Conservation (phyloP, 2,329 filamentous ascomycete species). For the Arthrobotrys sphaeroides region DNA sequence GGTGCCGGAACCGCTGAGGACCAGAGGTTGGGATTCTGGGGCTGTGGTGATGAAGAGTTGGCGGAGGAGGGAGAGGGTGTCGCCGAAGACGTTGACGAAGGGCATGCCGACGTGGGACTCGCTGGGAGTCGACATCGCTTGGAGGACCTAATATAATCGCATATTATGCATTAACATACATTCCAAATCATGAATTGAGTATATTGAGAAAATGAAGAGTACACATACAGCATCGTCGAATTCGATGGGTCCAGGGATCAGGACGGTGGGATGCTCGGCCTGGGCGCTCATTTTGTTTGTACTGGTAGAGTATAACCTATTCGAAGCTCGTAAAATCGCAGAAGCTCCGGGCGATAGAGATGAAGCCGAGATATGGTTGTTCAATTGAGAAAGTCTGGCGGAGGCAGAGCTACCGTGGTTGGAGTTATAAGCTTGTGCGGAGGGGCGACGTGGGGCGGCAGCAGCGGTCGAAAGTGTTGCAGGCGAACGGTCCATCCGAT, state of each 20-base stretch:
- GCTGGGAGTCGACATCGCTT: conserved; percentile 64
- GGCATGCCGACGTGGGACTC: conserved; percentile 91
- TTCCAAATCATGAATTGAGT: background rate
- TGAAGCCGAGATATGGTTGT: conserved; percentile 3
- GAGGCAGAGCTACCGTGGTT: background rate
- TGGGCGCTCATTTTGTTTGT: conserved; percentile 64
- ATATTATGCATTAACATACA: background rate
- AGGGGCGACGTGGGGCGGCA: conserved; percentile 19
- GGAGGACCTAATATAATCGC: conserved; percentile 23
- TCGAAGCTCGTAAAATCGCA: background rate
- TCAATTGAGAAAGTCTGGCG: conserved; percentile 32
- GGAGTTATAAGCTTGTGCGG: background rate
- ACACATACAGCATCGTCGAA: conserved; percentile 80
- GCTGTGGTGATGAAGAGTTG: conserved; percentile 93
- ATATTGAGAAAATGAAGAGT: background rate
- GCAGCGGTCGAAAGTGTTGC: conserved; percentile 14
- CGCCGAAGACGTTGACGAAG: conserved; percentile 90
- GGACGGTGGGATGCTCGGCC: conserved; percentile 72
- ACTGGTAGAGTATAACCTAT: background rate
- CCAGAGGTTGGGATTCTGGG: conserved; percentile 83
- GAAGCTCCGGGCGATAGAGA: conserved; percentile 7
- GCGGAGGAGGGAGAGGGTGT: conserved; percentile 85
- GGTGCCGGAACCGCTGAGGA: conserved; percentile 93
- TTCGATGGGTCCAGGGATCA: conserved; percentile 97
- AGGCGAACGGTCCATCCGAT: conserved; percentile 26